phyloP scores from a whole-genome alignment of 441 rosid genomes.

The Adansonia madagascariensis region DNA sequence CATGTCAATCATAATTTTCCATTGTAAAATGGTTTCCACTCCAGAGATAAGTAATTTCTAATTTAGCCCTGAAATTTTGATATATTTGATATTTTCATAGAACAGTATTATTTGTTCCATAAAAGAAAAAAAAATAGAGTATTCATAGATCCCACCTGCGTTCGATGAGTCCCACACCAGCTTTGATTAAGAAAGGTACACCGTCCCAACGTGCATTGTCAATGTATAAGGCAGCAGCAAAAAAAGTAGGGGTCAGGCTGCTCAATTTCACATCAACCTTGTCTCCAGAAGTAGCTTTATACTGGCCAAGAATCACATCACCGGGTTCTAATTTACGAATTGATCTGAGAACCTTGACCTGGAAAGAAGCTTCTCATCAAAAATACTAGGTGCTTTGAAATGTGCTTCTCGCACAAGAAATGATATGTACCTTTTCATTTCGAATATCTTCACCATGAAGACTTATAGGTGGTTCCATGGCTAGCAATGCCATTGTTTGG shows the following conservation, averaged over 20 bases:
- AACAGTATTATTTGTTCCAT: neutral
- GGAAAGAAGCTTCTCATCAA: slow-evolving; percentile 33
- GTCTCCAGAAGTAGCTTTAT: slow-evolving; percentile 52
- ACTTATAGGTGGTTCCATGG: slow-evolving; percentile 88
- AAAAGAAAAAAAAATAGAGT: neutral
- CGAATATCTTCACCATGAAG: slow-evolving; percentile 85
- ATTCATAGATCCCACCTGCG: slow-evolving; percentile 51
- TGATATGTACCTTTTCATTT: slow-evolving; percentile 66
- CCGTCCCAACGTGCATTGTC: slow-evolving; percentile 94
- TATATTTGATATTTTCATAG: neutral
- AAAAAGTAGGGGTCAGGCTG: slow-evolving; percentile 65
- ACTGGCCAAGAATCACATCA: slow-evolving; percentile 78
- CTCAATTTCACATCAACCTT: slow-evolving; percentile 43
- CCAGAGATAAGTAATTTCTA: neutral
- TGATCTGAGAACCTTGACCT: slow-evolving; percentile 81
- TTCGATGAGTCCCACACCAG: slow-evolving; percentile 78
- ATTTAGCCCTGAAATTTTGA: neutral
- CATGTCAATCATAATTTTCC: neutral
- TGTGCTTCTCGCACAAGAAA: neutral
- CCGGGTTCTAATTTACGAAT: slow-evolving; percentile 55
- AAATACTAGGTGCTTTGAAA: slow-evolving; percentile 11
- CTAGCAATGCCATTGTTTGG: slow-evolving; percentile 76
- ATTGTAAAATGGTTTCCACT: neutral
- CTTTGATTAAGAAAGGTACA: slow-evolving; percentile 73
- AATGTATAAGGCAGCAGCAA: slow-evolving; percentile 72